Percentiles rank a stretch among this genome's conserved stretches.
phyloP scores from a whole-genome alignment of 2,329 filamentous ascomycete genomes.

The Gremmenia infestans region DNA sequence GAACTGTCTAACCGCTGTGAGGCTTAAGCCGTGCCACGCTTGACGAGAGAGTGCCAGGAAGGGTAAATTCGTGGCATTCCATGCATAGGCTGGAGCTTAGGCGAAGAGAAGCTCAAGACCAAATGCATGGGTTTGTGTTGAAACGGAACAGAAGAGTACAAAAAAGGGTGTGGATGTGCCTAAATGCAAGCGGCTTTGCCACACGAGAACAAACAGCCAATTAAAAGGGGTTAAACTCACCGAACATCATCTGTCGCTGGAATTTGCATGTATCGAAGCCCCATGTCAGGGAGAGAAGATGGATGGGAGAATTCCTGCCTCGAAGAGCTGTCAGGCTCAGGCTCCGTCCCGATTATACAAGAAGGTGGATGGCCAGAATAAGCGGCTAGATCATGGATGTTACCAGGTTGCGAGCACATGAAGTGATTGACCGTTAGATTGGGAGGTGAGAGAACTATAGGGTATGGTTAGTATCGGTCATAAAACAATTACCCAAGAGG shows the following conservation, averaged over 20 bases:
- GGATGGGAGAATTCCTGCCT: slow-evolving; percentile 29
- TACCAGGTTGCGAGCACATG: slow-evolving; percentile 35
- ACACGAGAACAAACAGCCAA: slow-evolving; percentile 25
- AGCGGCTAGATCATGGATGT: slow-evolving; percentile 30
- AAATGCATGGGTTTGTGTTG: slow-evolving; percentile 13
- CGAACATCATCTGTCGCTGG: slow-evolving; percentile 32
- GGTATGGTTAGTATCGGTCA: slow-evolving; percentile 18
- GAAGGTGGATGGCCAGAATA: slow-evolving; percentile 29
- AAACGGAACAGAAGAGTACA: slow-evolving; percentile 12
- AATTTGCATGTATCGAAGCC: slow-evolving; percentile 31
- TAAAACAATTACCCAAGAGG: background rate
- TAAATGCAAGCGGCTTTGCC: slow-evolving; percentile 23
- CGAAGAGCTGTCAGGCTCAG: slow-evolving; percentile 32
- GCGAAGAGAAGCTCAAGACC: slow-evolving; percentile 11
- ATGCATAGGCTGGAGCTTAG: slow-evolving; percentile 16
- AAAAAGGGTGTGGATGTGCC: slow-evolving; percentile 20
- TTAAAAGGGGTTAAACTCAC: slow-evolving; percentile 25
- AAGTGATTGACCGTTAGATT: slow-evolving; percentile 28
- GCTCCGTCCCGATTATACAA: slow-evolving; percentile 30
- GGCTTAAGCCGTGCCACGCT: slow-evolving; percentile 28
- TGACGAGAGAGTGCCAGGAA: slow-evolving; percentile 17
- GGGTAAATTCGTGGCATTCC: slow-evolving; percentile 27
- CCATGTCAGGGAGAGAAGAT: slow-evolving; percentile 29
- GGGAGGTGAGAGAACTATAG: slow-evolving; percentile 25
- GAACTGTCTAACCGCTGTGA: slow-evolving; percentile 21